Evolutionary conservation across 441 rosid species (phyloP), one percentile per base, ranked within the genome.

Genomic region (Adansonia grandidieri): DNA sequence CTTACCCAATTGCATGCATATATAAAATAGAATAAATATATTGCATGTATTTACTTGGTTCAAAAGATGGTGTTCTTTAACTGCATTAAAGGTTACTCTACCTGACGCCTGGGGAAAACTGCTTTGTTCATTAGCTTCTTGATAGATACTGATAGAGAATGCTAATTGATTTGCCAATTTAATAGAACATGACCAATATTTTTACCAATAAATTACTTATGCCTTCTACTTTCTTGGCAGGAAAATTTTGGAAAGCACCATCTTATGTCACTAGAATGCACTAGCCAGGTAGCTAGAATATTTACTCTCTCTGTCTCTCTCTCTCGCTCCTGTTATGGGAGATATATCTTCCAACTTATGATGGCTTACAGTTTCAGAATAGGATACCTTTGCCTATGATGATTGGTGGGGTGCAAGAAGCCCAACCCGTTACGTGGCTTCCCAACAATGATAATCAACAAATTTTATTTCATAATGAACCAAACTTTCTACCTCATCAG

Each of bases 371-470:
- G 92, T 90, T 91, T 84, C 92, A 89, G 79, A 80, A 77, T 71
- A 91, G 90, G 72, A 86, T 91, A 82, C 85, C 86, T 57, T 85
- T 88, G 45, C 91, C 95, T 75, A 71, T 83, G 75, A 84, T 80
- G 74, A 89, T 90, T 84, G 88, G 83, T 74, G 90, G 87, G 62
- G 64, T 88, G 85, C 94, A 90, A 85, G 92, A 89, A 78, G 83
- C 84, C 63, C 91, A 88, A 64, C 87, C 92, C 0, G 48, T 90
- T n/a, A 78, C 93, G 4, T 95, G 98, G 98, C 90, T 88, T 82
- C 88, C 92, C 15, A 87, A 85, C 57, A 84, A 84, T 71, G 92
- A 87, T 76, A 88, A 77, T 82, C 97, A 88, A 76, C 91, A 88
- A 47, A 66, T 88, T 44, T 77, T 93, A 67, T 81, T 91, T 81